Base-by-base conservation (phyloP, 1,284 basidiomycete species). In the Ganoderma boninense region DNA sequence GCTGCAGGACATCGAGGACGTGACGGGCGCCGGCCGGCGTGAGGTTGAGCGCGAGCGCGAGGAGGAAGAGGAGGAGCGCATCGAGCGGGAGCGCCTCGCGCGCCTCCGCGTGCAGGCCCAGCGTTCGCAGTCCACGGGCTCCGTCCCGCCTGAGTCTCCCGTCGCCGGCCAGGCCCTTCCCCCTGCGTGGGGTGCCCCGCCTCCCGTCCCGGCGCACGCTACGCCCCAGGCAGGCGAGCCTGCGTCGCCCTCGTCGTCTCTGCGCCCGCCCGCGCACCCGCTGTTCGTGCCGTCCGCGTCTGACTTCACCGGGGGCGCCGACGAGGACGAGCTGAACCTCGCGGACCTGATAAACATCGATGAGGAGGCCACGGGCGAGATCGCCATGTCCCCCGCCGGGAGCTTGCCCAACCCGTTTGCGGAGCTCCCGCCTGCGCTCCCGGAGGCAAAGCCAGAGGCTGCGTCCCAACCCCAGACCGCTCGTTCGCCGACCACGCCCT, bases 1-100 rank as follows among this genome's bases (percentile, higher is more conserved):
- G 69, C 82, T 95, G 72, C 91, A 96, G 83, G 90, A 95, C 76
- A 94, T 96, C 76, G 95, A 96, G 79, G 90, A 91, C 79, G 82
- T 90, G 65, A 87, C 88, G 72, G 91, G 88, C n/a, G 85, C 86
- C 57, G 73, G 79, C 44, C 82, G 82, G 71, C 84, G 87, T 77
- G 84, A 89, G 73, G 83, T 85, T 72, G 89, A 92, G 75, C 82
- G 85, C 62, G 86, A 89, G 71, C 83, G 81, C 68, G 83, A 84
- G 75, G 85, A 90, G 65, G 82, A 82, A 56, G 85, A 86, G 77
- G 89, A 91, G 70, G 89, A 90, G 70, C 84, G 87, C 73, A 83
- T 88, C 73, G 91, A 91, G 76, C 81, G 88, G 77, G 92, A 92
- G 76, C 86, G 89, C 23, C 81, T 86, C 73, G 89, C 88, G 3